Evolutionary conservation across 768 basidiomycete species (phyloP), one percentile per base, ranked within the genome.

Genomic region (Lentinula aciculospora): DNA sequence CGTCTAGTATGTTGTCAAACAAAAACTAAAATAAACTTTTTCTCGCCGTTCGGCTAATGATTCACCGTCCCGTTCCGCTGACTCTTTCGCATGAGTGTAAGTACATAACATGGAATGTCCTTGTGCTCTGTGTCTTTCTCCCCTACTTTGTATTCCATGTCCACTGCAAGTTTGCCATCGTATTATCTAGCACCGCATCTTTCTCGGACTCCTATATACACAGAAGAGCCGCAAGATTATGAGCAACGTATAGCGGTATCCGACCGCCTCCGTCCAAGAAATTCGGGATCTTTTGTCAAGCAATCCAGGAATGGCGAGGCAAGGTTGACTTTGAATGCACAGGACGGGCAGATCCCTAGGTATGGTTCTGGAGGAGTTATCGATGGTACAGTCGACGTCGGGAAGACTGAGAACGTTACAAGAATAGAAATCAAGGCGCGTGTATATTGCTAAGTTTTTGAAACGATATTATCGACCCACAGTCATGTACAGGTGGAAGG

Each of bases 341-440:
- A 59, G 65, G 76, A 83, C 51, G 73, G 78, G 39, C 75, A 77
- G 29, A 63, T 85, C n/a, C 88, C 88, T 2, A 73, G 79, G 10
- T 89, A 88, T 66, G 82, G 82, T 3, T 62, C 69, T 32, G 78
- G 75, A 7, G 76, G 76, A 2, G 64, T 68, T 23, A 76, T 89
- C 17, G 78, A 81, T 62, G 88, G 88, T 3, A 68, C 66, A 1
- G 71, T 89, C 13, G 81, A 84, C 21, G 64, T 88, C 19, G 63
- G 67, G 48, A 87, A 83, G 69, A 70, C 74, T 1, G 83, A 84
- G 12, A 76, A 76, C 27, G 70, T 89, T 23, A 76, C 76, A 2
- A 78, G 78, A 17, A 83, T 89, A 34, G 86, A 89, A 66, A 79
- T 85, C 40, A 82, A 86, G 76, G 88, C 81, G 60, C 57, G 72